A percentile compares a stretch with the other conserved stretches of the same genome.
Conservation (phyloP, 768 basidiomycete genomes). For the Rhodocollybia butyracea region DNA sequence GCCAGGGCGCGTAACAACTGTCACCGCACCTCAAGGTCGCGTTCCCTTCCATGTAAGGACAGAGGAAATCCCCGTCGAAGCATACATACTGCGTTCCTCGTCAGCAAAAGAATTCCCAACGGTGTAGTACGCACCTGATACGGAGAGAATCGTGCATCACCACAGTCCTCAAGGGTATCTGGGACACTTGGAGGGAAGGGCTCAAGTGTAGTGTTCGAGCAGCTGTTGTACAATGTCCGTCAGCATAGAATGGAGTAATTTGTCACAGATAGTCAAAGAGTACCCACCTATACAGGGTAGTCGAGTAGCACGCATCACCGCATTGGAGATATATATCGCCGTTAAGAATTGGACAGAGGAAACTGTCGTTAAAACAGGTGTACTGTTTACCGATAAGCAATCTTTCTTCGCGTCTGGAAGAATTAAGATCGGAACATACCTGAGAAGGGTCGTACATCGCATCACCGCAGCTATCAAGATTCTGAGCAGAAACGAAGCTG, state of each 20-base stretch:
- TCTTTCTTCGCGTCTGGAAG: background rate
- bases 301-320: constrained; percentile 12
- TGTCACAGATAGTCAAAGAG: background rate
- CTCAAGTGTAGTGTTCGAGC: constrained; percentile 9
- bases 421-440: background rate
- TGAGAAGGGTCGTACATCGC: constrained; percentile 10
- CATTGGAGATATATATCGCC: constrained; percentile 8
- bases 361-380: constrained; percentile 11
- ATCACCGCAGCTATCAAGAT: constrained; percentile 6
- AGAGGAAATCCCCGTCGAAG: constrained; percentile 11
- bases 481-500: background rate
- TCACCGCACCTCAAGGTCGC: constrained; percentile 6
- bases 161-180: constrained; percentile 5
- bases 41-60: constrained; percentile 4
- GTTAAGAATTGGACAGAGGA: constrained; percentile 14
- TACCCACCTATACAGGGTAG: constrained; percentile 7
- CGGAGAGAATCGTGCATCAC: constrained; percentile 6
- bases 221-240: constrained; percentile 3
- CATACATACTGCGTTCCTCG: constrained; percentile 4
- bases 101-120: background rate
- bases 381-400: constrained; percentile 6
- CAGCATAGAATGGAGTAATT: background rate
- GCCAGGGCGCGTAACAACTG: constrained; percentile 3
- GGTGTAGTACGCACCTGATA: background rate
- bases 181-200: background rate